Conservation (phyloP, 768 basidiomycete genomes). For the Suillus occidentalis region DNA sequence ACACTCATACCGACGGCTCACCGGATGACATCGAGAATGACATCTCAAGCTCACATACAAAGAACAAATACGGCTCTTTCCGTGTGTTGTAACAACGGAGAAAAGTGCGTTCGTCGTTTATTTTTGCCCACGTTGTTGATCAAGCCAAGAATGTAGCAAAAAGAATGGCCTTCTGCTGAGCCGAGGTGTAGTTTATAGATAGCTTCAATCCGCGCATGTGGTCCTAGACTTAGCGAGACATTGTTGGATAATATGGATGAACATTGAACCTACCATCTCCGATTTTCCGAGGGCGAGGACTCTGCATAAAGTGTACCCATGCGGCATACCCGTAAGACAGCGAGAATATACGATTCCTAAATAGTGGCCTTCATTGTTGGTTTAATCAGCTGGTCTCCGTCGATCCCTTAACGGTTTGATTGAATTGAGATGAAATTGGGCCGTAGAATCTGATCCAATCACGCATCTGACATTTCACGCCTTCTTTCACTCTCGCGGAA, state of each 20-base stretch:
- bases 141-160: not conserved
- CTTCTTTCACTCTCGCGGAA: not conserved
- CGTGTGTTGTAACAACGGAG: slow-evolving; percentile 4
- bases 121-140: not conserved
- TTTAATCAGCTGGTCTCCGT: not conserved
- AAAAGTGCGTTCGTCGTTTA: not conserved
- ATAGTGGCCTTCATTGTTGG: not conserved
- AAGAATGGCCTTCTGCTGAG: not conserved
- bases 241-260: not conserved
- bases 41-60: not conserved
- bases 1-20: slow-evolving; percentile 11
- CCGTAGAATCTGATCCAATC: not conserved
- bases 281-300: not conserved
- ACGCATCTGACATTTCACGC: not conserved
- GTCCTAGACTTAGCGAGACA: not conserved
- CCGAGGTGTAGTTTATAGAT: too few relatives aligned
- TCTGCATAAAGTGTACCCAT: not conserved
- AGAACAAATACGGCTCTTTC: not conserved
- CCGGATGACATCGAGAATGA: not conserved
- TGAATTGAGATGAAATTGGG: not conserved
- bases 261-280: not conserved
- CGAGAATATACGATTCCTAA: not conserved
- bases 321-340: not conserved
- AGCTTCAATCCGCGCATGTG: not conserved
- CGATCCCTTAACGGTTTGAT: not conserved